Evolutionary conservation across 1,139 yeast species (phyloP).

Genomic region (Ashbya aceris): DNA sequence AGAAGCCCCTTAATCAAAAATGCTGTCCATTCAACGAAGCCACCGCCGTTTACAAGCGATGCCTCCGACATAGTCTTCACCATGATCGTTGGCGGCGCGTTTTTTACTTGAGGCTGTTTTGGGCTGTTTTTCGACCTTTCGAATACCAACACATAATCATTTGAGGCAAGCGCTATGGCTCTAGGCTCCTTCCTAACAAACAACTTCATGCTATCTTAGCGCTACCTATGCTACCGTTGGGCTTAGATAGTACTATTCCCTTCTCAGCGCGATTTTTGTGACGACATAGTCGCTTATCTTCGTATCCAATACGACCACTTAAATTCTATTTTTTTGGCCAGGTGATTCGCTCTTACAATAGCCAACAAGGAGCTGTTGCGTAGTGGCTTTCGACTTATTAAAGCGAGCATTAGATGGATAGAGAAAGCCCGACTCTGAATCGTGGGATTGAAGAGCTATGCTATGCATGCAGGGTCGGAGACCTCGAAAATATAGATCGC

Average conservation of each 20-base stretch:
- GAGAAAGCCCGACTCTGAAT: slow-evolving; percentile 14
- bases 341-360: neutral
- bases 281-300: no score
- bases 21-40: slow-evolving; percentile 1
- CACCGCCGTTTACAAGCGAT: slow-evolving; percentile 30
- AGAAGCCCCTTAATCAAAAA: slow-evolving; percentile 37
- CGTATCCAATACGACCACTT: no score
- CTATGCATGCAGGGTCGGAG: slow-evolving; percentile 68
- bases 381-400: no score
- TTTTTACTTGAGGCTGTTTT: slow-evolving; percentile 3
- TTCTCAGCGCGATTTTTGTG: no score
- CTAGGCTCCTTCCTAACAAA: slow-evolving; percentile 11
- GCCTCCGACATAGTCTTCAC: slow-evolving; percentile 35
- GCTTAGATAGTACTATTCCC: neutral
- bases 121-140: slow-evolving; percentile 8
- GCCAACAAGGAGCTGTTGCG: neutral
- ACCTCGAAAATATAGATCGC: slow-evolving; percentile 51
- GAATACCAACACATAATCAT: slow-evolving; percentile 14
- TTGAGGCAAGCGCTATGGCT: slow-evolving; percentile 14
- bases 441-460: slow-evolving; percentile 36
- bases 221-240: neutral
- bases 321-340: neutral
- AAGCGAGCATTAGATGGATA: no score
- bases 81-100: slow-evolving; percentile 8
- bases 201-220: slow-evolving; percentile 8